phyloP scores from a whole-genome alignment of 2,329 filamentous ascomycete genomes.

The Curvularia hawaiiensis region DNA sequence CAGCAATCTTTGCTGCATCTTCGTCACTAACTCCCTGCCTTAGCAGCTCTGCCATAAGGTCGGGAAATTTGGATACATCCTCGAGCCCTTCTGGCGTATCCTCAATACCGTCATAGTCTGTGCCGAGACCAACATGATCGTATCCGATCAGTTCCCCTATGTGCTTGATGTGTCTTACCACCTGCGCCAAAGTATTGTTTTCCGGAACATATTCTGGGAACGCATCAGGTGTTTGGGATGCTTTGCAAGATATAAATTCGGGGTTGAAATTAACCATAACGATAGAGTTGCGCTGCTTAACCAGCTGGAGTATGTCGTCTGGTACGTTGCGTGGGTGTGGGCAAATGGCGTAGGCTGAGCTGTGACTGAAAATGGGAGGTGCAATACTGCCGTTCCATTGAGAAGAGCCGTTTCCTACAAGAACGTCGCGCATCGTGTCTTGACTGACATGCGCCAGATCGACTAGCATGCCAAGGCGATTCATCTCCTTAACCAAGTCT shows the following conservation, averaged over 20 bases:
- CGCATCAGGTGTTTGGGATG: conserved; percentile 63
- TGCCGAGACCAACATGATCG: conserved; percentile 85
- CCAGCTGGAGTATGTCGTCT: conserved; percentile 78
- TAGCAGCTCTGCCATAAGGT: conserved; percentile 76
- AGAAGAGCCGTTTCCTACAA: conserved; percentile 58
- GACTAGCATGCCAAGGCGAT: conserved; percentile 91
- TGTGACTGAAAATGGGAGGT: conserved; percentile 89
- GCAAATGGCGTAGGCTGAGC: conserved; percentile 78
- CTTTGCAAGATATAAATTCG: conserved; percentile 78
- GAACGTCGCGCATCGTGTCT: conserved; percentile 84
- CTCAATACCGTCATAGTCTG: conserved; percentile 83
- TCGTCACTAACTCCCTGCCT: conserved; percentile 73
- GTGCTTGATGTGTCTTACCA: conserved; percentile 79
- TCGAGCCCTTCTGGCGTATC: conserved; percentile 74
- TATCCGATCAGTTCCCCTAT: conserved; percentile 85
- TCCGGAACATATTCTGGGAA: conserved; percentile 70
- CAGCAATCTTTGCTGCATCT: conserved; percentile 76
- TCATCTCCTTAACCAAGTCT: conserved; percentile 83
- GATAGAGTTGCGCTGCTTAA: conserved; percentile 73
- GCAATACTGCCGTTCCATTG: conserved; percentile 75
- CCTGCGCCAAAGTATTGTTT: conserved; percentile 76
- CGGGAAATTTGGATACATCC: conserved; percentile 83
- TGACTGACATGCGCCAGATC: conserved; percentile 80
- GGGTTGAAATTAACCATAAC: conserved; percentile 93
- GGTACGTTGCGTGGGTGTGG: conserved; percentile 91